A percentile compares a stretch with the other conserved stretches of the same genome.
Conservation (phyloP, 2,329 filamentous ascomycete genomes). For the Alternaria arbusti region DNA sequence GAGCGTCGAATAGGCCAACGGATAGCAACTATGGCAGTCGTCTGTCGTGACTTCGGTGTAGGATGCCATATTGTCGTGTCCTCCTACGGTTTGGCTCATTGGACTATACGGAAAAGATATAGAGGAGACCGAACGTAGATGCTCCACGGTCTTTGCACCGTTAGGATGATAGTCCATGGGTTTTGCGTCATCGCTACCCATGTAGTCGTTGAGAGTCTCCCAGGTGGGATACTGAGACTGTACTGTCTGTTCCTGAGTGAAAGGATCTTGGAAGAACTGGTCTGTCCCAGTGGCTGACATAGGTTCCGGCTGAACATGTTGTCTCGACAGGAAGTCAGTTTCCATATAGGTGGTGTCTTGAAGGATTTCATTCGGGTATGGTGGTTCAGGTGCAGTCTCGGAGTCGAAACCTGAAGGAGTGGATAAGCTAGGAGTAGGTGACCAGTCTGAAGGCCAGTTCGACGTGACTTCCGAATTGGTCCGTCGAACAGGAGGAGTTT, state of each 20-base stretch:
- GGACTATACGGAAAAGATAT: slow-evolving; percentile 29
- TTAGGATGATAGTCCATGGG: slow-evolving; percentile 30
- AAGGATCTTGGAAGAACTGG: slow-evolving; percentile 36
- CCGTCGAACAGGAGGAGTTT: slow-evolving; percentile 24
- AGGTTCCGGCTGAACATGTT: slow-evolving; percentile 18
- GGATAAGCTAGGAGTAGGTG: slow-evolving; percentile 34
- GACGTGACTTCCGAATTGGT: slow-evolving; percentile 24
- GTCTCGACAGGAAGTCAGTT: slow-evolving; percentile 23
- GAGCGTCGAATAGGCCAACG: slow-evolving; percentile 38
- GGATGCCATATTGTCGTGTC: slow-evolving; percentile 15
- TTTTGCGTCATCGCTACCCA: slow-evolving; percentile 28
- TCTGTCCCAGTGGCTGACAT: slow-evolving; percentile 29
- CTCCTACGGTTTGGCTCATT: slow-evolving; percentile 12
- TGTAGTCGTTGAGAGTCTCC: slow-evolving; percentile 36
- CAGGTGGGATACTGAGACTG: slow-evolving; percentile 34
- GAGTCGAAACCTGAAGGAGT: slow-evolving; percentile 35
- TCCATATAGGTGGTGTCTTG: slow-evolving; percentile 32
- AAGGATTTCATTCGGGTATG: slow-evolving; percentile 32
- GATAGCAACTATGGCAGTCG: slow-evolving; percentile 38
- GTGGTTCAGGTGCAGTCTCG: slow-evolving; percentile 36
- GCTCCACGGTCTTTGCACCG: slow-evolving; percentile 3
- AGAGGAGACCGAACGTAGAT: slow-evolving; percentile 4
- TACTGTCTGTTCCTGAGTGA: slow-evolving; percentile 32
- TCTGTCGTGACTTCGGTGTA: slow-evolving; percentile 27
- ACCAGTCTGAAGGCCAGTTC: slow-evolving; percentile 34